phyloP scores from a whole-genome alignment of 257 asterid genomes.

The Primulina eburnea region DNA sequence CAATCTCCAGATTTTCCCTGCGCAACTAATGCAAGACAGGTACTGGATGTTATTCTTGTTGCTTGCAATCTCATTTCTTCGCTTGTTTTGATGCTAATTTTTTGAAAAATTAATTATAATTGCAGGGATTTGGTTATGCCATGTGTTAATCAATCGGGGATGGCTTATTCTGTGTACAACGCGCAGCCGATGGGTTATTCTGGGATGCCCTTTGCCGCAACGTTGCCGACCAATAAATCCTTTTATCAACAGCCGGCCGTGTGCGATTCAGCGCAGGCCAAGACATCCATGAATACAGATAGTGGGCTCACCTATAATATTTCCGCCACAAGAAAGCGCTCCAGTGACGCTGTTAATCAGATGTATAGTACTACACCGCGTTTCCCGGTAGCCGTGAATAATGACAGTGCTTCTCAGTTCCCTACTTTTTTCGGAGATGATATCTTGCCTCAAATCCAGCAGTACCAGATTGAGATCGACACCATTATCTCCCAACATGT shows the following conservation, averaged over 20 bases:
- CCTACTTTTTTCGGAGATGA: conserved; percentile 39
- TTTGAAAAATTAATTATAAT: background rate
- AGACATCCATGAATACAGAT: conserved; percentile 56
- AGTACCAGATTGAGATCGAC: conserved; percentile 59
- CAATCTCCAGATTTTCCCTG: conserved; percentile 45
- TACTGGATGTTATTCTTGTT: background rate
- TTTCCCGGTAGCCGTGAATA: conserved; percentile 24
- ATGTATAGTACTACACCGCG: conserved; percentile 20
- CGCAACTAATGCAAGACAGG: conserved; percentile 45
- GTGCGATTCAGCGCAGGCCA: conserved; percentile 45
- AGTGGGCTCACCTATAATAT: conserved; percentile 50
- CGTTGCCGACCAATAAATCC: conserved; percentile 37
- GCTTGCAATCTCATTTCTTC: background rate
- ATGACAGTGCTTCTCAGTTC: conserved; percentile 16
- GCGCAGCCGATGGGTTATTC: conserved; percentile 42
- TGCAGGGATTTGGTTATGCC: conserved; percentile 37
- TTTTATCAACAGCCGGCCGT: conserved; percentile 30
- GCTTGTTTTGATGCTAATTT: background rate
- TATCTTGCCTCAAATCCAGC: conserved; percentile 46
- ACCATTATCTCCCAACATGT: conserved; percentile 63
- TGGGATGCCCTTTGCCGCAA: conserved; percentile 28
- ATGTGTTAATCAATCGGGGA: conserved; percentile 22
- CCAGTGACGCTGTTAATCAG: conserved; percentile 43
- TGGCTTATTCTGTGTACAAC: conserved; percentile 22
- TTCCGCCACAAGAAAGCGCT: conserved; percentile 46